Evolutionary conservation across 129 eudicot species (phyloP), one percentile per base, ranked within the genome.

Genomic region (Pseudognaphalium luteoalbum): DNA sequence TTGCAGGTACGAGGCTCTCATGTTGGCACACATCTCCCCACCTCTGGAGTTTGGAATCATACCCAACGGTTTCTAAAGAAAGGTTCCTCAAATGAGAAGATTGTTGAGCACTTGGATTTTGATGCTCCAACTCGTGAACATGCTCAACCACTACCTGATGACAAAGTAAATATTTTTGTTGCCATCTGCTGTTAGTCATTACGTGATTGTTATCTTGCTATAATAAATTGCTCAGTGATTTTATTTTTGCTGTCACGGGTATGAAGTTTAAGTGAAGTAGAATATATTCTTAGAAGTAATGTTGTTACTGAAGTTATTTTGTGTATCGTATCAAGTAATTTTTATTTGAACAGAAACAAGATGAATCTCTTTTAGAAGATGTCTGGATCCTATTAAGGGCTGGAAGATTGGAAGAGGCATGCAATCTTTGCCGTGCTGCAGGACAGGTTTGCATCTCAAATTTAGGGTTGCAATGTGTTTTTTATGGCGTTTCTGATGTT

Each of bases 61-160:
- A 94, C 99, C 57, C 99, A 94, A 82, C 85, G 96, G 71, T 86
- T 71, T 70, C 78, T 94, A 6, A 84, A 84, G 83, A 91, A 83
- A 76, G 93, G 96, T 29, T 87, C 80, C 84, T 71, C 85, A 77
- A 83, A 81, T 77, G 85, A 71, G 37, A 87, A 86, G 61, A 84
- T 86, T 30, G 83, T 94, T 69, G 83, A 86, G 19, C 93, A 91
- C 86, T 87, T 94, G 89, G 99, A 94, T 86, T 94, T 94, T 87
- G 99, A 94, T 94, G 99, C 99, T 60, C 92, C 99, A 69, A 94
- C 99, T 4, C 97, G 99, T 28, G 94, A 94, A 87, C 86, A 83
- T 84, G 88, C 96, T 69, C 93, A 89, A 70, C 97, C 88, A 54
- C 80, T 94, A 73, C 89, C 86, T 75, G 99, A 91, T 83, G 99